Base-by-base conservation (phyloP, 2,329 filamentous ascomycete species). In the Bipolaris sorokiniana region DNA sequence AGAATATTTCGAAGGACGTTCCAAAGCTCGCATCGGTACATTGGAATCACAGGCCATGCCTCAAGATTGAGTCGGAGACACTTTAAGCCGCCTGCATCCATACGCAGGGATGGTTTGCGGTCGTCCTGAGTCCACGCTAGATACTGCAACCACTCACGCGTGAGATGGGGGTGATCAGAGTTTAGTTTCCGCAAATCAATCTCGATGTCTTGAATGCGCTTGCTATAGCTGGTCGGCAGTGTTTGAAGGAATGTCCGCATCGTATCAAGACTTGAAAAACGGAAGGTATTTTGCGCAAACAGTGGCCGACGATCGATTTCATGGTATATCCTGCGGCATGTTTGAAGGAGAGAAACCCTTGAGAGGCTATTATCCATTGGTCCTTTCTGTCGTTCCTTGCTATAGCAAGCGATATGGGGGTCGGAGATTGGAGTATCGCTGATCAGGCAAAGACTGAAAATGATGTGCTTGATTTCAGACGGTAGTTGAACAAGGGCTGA, bases 71-170 rank as follows among this genome's bases (percentile, higher is more conserved):
- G 48, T 9, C 73, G 61, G 7, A 77, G 58, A 20, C 67, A 72
- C 48, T 66, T 69, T n/a, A 77, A 54, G 10, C 65, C 66, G n/a
- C 69, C 67, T 5, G 70, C 67, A 47, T 74, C 71, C 18, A 48
- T 54, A 7, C 62, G 61, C 13, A 77, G 48, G 1, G 69, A 73
- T 9, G 62, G 64, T 7, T 67, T 41, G 1, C 59, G 52, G 18
- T 50, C 40, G 6, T 64, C 59, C 13, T 60, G 59, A 7, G 58
- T 63, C 64, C 64, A 70, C 1, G 69, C 59, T 16, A 76, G 66
- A 58, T 78, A 77, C 11, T 73, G 70, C 7, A 74, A 48, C 76
- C 76, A 78, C 49, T 76, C 77, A 31, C 65, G 64, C 22, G 64
- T 67, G 15, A 70, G 50, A 1, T 58, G 56, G 2, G 66, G 65